These are phyloP conservation scores for Xylaria cubensis DNA, from an alignment of 495 filamentous ascomycete species.

Conservation along the genomic window DNA sequence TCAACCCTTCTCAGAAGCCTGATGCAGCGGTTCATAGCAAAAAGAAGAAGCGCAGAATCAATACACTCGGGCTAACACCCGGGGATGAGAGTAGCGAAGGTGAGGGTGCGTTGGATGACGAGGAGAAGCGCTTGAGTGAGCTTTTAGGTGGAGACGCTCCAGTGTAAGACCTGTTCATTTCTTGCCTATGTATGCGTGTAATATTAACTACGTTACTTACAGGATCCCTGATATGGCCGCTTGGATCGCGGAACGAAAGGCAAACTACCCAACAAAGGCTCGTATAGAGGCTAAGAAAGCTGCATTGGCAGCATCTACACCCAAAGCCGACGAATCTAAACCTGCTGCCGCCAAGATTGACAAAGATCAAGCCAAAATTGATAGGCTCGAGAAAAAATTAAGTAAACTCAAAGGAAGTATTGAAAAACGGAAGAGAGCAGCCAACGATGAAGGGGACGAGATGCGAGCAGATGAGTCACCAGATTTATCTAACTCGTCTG, in stretches of 20 bases:
- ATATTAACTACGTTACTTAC: slow-evolving; percentile 37
- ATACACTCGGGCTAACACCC: slow-evolving; percentile 81
- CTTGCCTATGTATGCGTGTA: slow-evolving; percentile 25
- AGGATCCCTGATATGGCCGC: slow-evolving; percentile 72
- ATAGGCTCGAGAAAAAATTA: slow-evolving; percentile 57
- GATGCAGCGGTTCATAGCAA: slow-evolving; percentile 61
- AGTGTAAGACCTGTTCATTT: slow-evolving; percentile 46
- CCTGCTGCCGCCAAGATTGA: slow-evolving; percentile 39
- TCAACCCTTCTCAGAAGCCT: slow-evolving; percentile 68
- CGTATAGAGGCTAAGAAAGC: slow-evolving; percentile 61
- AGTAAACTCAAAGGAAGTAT: slow-evolving; percentile 60
- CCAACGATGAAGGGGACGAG: slow-evolving; percentile 63
- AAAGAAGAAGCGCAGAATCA: slow-evolving; percentile 80
- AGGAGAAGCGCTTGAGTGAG: slow-evolving; percentile 76
- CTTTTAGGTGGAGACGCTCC: slow-evolving; percentile 53
- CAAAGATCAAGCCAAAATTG: slow-evolving; percentile 53
- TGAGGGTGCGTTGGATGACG: slow-evolving; percentile 71
- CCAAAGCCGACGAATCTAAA: slow-evolving; percentile 39
- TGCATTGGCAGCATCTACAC: slow-evolving; percentile 26
- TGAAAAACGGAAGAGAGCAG: slow-evolving; percentile 62
- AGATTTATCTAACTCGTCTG: slow-evolving; percentile 46
- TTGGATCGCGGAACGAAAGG: slow-evolving; percentile 82
- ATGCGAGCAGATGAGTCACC: slow-evolving; percentile 51
- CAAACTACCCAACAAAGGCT: slow-evolving; percentile 77
- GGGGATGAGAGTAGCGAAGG: slow-evolving; percentile 65